Percentiles rank a stretch among this genome's conserved stretches.
Evolutionary conservation across 441 rosid species (phyloP).

Genomic region (Aleurites moluccanus): DNA sequence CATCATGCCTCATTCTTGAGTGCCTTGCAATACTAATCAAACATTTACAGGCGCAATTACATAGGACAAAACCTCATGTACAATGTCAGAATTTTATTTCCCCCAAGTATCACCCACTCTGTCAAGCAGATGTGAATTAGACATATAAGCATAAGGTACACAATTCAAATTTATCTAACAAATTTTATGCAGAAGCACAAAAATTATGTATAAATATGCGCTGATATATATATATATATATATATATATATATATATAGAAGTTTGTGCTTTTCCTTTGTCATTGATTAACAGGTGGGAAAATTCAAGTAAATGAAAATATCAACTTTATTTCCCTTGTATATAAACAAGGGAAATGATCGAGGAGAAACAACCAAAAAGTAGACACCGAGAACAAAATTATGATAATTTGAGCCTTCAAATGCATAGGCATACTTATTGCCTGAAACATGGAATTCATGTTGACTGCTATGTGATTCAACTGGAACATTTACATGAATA

Average conservation of each 20-base stretch:
- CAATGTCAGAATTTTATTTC: not conserved
- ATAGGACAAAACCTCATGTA: not conserved
- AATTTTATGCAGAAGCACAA: not conserved
- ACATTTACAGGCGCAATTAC: not conserved
- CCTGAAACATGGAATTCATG: not conserved
- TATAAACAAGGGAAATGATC: not conserved
- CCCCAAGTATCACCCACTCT: not conserved
- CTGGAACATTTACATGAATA: not conserved
- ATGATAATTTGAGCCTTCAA: not conserved
- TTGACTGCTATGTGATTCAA: not conserved
- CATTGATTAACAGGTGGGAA: not conserved
- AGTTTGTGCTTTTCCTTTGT: not conserved
- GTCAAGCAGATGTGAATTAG: not conserved
- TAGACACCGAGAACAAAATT: not conserved
- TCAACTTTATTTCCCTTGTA: not conserved
- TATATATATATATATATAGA: not conserved
- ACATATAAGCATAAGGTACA: not conserved
- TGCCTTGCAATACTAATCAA: not conserved
- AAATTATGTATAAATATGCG: not conserved
- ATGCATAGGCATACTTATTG: not conserved
- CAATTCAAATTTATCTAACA: not conserved
- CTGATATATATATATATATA: too few species aligned
- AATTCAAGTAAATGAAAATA: not conserved
- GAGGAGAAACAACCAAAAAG: constrained; percentile 4
- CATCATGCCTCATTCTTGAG: not conserved